Evolutionary conservation across 768 basidiomycete species (phyloP).

Genomic region (Hypholoma fasciculare): DNA sequence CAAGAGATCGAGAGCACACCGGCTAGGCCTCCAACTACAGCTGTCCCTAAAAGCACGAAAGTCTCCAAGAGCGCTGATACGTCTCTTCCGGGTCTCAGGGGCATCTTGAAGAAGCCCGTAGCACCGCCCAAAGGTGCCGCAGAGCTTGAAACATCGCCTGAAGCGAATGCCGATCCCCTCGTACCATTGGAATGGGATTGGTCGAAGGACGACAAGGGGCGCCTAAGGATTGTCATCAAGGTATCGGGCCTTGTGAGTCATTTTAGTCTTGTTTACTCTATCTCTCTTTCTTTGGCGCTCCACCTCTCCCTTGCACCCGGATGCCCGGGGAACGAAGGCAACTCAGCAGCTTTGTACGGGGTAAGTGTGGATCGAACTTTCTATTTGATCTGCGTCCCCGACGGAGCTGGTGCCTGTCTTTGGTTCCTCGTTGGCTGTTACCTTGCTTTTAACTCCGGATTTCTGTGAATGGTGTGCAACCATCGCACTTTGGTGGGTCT

Average conservation of each 20-base stretch:
- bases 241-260: conserved; percentile 62
- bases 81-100: conserved; percentile 21
- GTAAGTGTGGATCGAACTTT: not conserved
- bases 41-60: not conserved
- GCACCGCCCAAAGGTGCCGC: not conserved
- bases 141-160: not conserved
- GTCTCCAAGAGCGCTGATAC: conserved; percentile 1
- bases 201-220: conserved; percentile 37
- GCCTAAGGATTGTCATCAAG: conserved; percentile 47
- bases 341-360: not conserved
- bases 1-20: conserved; percentile 32
- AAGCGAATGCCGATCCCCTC: conserved; percentile 1
- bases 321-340: not conserved
- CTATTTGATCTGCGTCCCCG: not conserved
- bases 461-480: too few relatives aligned
- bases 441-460: not conserved
- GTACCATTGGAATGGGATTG: conserved; percentile 54
- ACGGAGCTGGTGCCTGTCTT: not conserved
- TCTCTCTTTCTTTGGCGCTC: not conserved
- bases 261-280: not conserved
- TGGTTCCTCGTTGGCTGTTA: not conserved
- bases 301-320: not conserved
- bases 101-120: conserved; percentile 41
- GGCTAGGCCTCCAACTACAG: not conserved
- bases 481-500: too few relatives aligned